Evolutionary conservation across 2,329 filamentous ascomycete genomes (phyloP).

Genomic region (Emmonsia crescens): DNA sequence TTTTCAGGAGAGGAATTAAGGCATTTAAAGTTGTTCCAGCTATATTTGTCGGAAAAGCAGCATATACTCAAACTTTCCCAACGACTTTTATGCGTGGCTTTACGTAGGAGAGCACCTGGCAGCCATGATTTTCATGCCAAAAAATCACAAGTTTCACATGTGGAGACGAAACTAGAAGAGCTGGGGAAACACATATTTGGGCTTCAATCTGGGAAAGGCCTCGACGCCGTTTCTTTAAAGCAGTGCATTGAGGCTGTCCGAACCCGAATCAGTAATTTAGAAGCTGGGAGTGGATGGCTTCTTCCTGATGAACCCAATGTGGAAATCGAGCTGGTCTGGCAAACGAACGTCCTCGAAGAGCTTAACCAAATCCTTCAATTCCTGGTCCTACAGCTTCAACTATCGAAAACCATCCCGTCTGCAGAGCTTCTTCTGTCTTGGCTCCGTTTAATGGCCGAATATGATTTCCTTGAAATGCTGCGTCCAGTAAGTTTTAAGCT

Average conservation of each 20-base stretch:
- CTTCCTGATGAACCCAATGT: constrained; percentile 37
- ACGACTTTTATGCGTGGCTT: constrained; percentile 28
- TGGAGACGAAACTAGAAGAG: constrained; percentile 16
- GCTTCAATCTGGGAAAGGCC: constrained; percentile 17
- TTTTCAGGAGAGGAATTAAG: constrained; percentile 55
- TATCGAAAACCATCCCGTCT: constrained; percentile 46
- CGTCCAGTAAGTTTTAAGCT: constrained; percentile 40
- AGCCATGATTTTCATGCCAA: constrained; percentile 9
- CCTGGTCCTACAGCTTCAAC: constrained; percentile 58
- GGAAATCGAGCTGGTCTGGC: constrained; percentile 52
- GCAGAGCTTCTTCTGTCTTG: constrained; percentile 54
- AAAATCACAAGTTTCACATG: constrained; percentile 6
- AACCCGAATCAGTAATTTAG: constrained; percentile 24
- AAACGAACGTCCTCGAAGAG: constrained; percentile 55
- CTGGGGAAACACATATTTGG: constrained; percentile 24
- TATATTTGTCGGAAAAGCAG: constrained; percentile 61
- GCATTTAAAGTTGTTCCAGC: constrained; percentile 55
- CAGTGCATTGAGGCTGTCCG: constrained; percentile 27
- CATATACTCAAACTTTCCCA: constrained; percentile 57
- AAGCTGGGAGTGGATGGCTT: constrained; percentile 35
- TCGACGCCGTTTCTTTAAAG: constrained; percentile 17
- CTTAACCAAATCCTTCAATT: constrained; percentile 63
- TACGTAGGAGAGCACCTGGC: constrained; percentile 17
- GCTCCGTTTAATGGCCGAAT: constrained; percentile 61
- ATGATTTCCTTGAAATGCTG: constrained; percentile 58